Evolutionary conservation across 495 filamentous ascomycete species (phyloP), one percentile per base, ranked within the genome.

Genomic region (Podospora pseudopauciseta): DNA sequence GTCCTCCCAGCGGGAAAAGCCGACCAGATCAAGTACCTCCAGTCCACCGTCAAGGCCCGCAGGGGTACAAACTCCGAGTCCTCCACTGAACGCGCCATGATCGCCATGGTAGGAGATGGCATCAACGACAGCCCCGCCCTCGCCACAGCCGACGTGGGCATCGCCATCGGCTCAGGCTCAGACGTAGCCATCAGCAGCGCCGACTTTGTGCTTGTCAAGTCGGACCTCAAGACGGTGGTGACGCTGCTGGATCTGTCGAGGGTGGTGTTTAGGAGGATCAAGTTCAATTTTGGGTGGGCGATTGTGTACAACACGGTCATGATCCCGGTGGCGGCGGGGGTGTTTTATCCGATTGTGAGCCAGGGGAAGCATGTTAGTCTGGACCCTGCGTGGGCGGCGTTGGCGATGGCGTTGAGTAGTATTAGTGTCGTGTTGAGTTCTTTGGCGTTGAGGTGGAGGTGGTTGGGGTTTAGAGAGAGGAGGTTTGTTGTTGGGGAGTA

Each of bases 61-160:
- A 72, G 55, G 6, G 68, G 75, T 15, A 65, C 55, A n/a, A 34
- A 6, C 44, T 61, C 19, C 3, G 70, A 80, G 34, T 66, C 80
- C 16, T 63, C 73, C 0, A 72, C 71, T 1, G 74, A 75, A 11
- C 82, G 80, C 11, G 77, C 81, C 4, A 77, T 77, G 32, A 73
- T 84, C 2, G 81, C 81, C 68, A 84, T 84, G 82, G 81, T 94
- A 2, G 93, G 93, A 23, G 93, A 97, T 73, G 93, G 93, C 65
- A 90, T 96, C 76, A 97, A 97, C 76, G 93, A 96, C 76, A 87
- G 91, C 3, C 92, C 93, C 2, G 92, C 93, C 16, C 85, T 97
- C 32, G 86, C 90, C 5, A 85, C 85, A 20, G 91, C 93, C 23
- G 91, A 95, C 72, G 89, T 96, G 0, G 92, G 91, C 63, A 89